phyloP scores from a whole-genome alignment of 2,329 filamentous ascomycete species.

The Exophiala calicioides region DNA sequence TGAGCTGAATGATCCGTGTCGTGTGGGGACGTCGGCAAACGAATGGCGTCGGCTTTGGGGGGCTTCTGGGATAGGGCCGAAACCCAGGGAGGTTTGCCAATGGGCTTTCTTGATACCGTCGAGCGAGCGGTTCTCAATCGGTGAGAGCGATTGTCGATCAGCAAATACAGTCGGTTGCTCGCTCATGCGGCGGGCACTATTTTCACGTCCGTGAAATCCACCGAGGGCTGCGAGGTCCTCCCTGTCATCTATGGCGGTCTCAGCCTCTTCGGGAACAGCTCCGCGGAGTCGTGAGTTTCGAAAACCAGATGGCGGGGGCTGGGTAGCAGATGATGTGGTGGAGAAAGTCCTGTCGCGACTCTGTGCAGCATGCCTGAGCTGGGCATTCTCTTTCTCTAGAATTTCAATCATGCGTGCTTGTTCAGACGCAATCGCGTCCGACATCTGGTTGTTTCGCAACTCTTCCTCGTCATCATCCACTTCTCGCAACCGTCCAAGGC shows the following conservation, averaged over 20 bases:
- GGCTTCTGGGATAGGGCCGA: constrained; percentile 47
- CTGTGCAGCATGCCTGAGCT: constrained; percentile 47
- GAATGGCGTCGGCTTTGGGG: constrained; percentile 55
- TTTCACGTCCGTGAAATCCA: constrained; percentile 41
- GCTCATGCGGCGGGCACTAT: constrained; percentile 43
- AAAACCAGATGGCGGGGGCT: constrained; percentile 34
- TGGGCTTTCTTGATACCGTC: constrained; percentile 51
- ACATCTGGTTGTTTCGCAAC: constrained; percentile 26
- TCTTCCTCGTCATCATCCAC: constrained; percentile 50
- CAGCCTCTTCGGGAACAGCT: constrained; percentile 46
- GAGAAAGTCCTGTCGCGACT: constrained; percentile 46
- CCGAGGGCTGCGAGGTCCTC: constrained; percentile 42
- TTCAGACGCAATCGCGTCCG: constrained; percentile 42
- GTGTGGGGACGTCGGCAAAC: constrained; percentile 52
- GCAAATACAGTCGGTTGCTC: constrained; percentile 46
- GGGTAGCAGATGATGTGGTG: constrained; percentile 39
- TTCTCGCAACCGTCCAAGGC: constrained; percentile 50
- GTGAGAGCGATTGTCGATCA: constrained; percentile 40
- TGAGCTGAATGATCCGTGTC: constrained; percentile 47
- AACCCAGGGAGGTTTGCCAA: constrained; percentile 54
- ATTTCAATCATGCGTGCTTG: constrained; percentile 50
- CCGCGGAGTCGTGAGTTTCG: constrained; percentile 43
- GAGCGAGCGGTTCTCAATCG: constrained; percentile 46
- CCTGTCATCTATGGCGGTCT: constrained; percentile 47
- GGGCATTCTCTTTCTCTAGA: constrained; percentile 49